Conservation (phyloP, 164 flowering plant species). For the Vitis rupestris region DNA sequence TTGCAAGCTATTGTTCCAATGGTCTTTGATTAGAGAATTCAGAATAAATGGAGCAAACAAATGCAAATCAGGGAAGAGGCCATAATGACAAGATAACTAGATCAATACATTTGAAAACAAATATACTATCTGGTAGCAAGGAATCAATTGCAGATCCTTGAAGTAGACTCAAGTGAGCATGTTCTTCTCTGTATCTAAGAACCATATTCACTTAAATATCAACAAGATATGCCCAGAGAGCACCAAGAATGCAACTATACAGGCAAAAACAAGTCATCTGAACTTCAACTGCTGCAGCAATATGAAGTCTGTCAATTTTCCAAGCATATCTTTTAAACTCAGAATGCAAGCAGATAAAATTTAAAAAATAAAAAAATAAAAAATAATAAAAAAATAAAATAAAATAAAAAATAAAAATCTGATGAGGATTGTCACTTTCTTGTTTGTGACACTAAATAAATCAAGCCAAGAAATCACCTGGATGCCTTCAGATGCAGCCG, state of each 20-base stretch:
- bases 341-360: not conserved
- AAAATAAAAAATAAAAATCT: not conserved
- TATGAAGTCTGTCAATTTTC: not conserved
- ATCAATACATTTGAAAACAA: not conserved
- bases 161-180: not conserved
- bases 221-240: not conserved
- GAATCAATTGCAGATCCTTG: not conserved
- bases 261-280: conserved; percentile 5
- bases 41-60: not conserved
- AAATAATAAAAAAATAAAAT: not conserved
- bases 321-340: not conserved
- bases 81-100: not conserved
- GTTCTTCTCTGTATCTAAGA: not conserved
- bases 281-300: not conserved
- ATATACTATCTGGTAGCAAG: not conserved
- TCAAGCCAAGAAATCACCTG: conserved; percentile 36
- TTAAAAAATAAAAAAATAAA: too few species aligned
- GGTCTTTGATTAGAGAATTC: too few species aligned
- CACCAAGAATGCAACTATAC: not conserved
- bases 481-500: conserved; percentile 80
- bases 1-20: too few species aligned
- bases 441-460: not conserved
- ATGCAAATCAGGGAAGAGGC: not conserved
- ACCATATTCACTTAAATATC: too few species aligned
- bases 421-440: not conserved